Evolutionary conservation across 2,329 filamentous ascomycete species (phyloP).

Genomic region (Nectriaceae sp.): DNA sequence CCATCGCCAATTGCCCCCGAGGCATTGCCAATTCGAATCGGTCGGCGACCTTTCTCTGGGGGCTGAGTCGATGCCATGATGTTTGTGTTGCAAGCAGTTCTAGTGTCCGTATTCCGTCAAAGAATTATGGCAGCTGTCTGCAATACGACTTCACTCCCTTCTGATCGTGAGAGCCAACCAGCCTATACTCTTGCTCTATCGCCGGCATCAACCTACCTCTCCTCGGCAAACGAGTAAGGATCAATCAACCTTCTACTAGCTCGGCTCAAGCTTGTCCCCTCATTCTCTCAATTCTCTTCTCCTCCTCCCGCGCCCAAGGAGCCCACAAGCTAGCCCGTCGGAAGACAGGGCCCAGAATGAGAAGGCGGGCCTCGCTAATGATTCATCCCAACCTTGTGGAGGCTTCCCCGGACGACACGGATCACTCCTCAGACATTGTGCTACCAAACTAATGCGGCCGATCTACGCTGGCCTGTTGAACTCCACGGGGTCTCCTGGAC

Average conservation of each 20-base stretch:
- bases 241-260: neutral
- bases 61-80: conserved; percentile 1
- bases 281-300: neutral
- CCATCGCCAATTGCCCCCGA: conserved; percentile 30
- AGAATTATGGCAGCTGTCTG: too few species aligned
- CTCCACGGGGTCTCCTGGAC: neutral
- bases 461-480: neutral
- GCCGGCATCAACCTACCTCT: neutral
- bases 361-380: conserved; percentile 10
- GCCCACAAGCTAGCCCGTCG: too few species aligned
- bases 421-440: neutral
- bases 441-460: conserved; percentile 1
- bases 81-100: too few species aligned
- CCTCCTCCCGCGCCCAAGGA: conserved; percentile 1
- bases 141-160: too few species aligned
- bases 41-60: conserved; percentile 5
- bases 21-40: conserved; percentile 28
- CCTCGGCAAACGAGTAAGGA: conserved; percentile 5
- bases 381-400: conserved; percentile 6
- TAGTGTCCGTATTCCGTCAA: too few species aligned
- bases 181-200: neutral
- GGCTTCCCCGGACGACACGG: conserved; percentile 3
- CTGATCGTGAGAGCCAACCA: too few species aligned
- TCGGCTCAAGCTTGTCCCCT: neutral
- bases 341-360: too few species aligned